Conservation (phyloP, 805 yeast species). For the Kodamaea neixiangensis region DNA sequence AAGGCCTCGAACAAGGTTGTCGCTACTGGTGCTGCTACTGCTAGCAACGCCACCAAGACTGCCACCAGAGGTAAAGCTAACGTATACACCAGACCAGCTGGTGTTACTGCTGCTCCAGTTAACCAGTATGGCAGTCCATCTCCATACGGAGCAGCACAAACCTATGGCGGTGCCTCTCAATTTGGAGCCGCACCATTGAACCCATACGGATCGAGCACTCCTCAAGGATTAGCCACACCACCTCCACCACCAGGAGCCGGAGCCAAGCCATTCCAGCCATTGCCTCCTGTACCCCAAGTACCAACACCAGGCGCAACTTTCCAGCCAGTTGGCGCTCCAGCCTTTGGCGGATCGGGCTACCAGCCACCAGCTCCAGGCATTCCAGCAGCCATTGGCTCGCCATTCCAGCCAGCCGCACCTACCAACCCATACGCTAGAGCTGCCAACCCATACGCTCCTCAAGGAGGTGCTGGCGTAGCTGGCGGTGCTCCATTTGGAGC, state of each 20-base stretch:
- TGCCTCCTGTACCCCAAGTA: not conserved
- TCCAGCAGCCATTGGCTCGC: not conserved
- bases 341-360: not conserved
- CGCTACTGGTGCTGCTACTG: constrained; percentile 13
- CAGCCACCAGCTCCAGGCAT: constrained; percentile 1
- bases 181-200: constrained; percentile 12
- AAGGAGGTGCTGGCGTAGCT: constrained; percentile 17
- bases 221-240: not conserved
- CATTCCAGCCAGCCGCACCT: constrained; percentile 3
- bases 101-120: constrained; percentile 4
- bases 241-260: not conserved
- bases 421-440: constrained; percentile 37
- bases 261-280: not conserved
- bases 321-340: not conserved
- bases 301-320: constrained; percentile 6
- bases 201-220: not conserved
- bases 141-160: constrained; percentile 15
- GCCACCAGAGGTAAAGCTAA: constrained; percentile 1
- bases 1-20: constrained; percentile 53
- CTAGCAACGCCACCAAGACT: constrained; percentile 16
- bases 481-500: constrained; percentile 8
- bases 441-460: constrained; percentile 25
- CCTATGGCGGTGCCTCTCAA: constrained; percentile 18
- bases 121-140: constrained; percentile 10
- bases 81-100: constrained; percentile 2